These are phyloP conservation scores for Licmophora abbreviata DNA, from an alignment of 108 stramenopile genomes.

Conservation along the genomic window DNA sequence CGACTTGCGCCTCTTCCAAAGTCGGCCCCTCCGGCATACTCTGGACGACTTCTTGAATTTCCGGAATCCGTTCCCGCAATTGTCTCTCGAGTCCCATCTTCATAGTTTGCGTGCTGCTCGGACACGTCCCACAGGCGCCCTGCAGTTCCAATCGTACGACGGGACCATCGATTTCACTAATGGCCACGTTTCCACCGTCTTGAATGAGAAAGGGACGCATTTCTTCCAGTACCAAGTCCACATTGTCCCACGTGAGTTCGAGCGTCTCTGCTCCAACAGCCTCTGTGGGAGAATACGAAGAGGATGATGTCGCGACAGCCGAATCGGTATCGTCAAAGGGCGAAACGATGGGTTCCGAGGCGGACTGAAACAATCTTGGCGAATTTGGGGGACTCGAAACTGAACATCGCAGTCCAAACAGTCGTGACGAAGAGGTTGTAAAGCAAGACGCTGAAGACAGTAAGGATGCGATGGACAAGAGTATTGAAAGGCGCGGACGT, in stretches of 20 bases:
- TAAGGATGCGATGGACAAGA: no score
- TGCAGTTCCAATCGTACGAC: conserved; percentile 90
- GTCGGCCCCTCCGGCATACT: conserved; percentile 87
- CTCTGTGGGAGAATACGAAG: background rate
- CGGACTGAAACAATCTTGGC: background rate
- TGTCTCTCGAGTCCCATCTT: conserved; percentile 96
- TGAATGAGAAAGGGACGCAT: conserved; percentile 89
- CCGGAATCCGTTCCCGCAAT: conserved; percentile 86
- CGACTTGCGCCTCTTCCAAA: conserved; percentile 65
- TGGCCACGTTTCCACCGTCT: conserved; percentile 92
- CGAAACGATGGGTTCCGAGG: conserved; percentile 40
- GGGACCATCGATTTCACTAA: conserved; percentile 94
- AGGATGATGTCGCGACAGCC: background rate
- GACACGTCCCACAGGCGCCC: conserved; percentile 97
- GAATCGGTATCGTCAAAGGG: conserved; percentile 29
- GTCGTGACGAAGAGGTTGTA: no score
- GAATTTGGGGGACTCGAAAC: background rate
- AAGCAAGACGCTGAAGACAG: no score
- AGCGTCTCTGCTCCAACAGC: conserved; percentile 39
- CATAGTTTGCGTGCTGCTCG: conserved; percentile 93
- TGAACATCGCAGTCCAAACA: background rate
- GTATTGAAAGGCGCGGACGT: no score
- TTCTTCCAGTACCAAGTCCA: conserved; percentile 90
- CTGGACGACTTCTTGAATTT: conserved; percentile 95
- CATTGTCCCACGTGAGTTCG: conserved; percentile 94